Evolutionary conservation across 352 stramenopile species (phyloP).

Genomic region (Phytophthora crassamura): DNA sequence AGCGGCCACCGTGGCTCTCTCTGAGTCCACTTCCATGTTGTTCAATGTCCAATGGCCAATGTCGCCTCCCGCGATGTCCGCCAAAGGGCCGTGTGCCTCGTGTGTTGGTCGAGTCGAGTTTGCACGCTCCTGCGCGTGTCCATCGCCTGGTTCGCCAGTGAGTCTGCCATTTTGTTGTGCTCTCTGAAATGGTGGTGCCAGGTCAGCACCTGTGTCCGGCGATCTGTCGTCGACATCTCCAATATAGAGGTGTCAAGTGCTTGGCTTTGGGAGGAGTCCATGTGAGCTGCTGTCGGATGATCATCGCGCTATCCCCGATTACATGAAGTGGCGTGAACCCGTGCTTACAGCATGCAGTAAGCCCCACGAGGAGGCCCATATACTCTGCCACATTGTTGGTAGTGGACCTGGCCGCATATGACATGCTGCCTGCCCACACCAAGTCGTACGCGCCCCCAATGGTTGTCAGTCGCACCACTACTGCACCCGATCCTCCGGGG

Average conservation of each 20-base stretch:
- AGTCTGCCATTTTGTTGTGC: conserved; percentile 2
- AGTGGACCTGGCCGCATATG: not conserved
- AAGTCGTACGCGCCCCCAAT: not conserved
- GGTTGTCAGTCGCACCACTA: not conserved
- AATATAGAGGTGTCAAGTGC: not conserved
- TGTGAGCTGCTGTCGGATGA: not conserved
- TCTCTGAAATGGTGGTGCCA: conserved; percentile 2
- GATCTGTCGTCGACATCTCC: not conserved
- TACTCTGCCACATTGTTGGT: conserved; percentile 9
- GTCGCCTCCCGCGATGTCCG: not conserved
- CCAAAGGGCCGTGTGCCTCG: no score
- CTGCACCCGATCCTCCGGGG: not conserved
- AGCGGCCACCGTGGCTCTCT: no score
- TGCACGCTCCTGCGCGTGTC: not conserved
- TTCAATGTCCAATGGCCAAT: not conserved
- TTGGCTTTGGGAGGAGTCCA: not conserved
- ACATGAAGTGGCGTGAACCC: conserved; percentile 3
- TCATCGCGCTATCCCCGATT: not conserved
- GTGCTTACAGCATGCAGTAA: not conserved
- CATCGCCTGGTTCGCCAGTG: conserved; percentile 1
- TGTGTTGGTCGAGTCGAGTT: not conserved
- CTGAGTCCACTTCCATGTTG: not conserved
- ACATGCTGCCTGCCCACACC: not conserved
- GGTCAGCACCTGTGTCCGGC: not conserved
- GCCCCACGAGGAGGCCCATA: not conserved